These are phyloP conservation scores for Colletotrichum coccodes DNA, from an alignment of 2,329 filamentous ascomycete species.

Conservation along the genomic window DNA sequence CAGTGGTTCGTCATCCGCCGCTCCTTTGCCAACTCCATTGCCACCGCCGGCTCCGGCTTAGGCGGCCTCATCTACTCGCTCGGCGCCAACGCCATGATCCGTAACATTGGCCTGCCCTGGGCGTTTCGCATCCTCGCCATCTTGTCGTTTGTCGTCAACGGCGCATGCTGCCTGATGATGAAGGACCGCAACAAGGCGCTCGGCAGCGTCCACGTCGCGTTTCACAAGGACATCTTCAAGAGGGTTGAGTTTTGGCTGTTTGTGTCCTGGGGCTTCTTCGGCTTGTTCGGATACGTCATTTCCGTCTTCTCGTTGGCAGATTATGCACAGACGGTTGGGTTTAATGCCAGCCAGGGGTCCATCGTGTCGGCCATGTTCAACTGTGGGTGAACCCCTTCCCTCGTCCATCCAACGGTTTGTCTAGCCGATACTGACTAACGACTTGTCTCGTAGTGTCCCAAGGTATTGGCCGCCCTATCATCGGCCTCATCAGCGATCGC, in stretches of 20 bases:
- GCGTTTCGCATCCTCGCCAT: slow-evolving; percentile 74
- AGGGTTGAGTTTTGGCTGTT: slow-evolving; percentile 72
- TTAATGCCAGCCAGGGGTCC: slow-evolving; percentile 73
- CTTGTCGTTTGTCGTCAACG: slow-evolving; percentile 71
- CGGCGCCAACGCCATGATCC: slow-evolving; percentile 74
- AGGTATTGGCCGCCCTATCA: slow-evolving; percentile 74
- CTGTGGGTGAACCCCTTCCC: slow-evolving; percentile 51
- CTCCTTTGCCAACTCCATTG: slow-evolving; percentile 75
- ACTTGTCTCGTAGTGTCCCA: slow-evolving; percentile 58
- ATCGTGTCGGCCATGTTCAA: slow-evolving; percentile 81
- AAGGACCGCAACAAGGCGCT: slow-evolving; percentile 78
- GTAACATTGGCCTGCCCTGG: slow-evolving; percentile 72
- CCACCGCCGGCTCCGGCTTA: slow-evolving; percentile 76
- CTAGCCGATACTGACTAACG: slow-evolving; percentile 5
- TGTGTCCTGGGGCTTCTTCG: slow-evolving; percentile 75
- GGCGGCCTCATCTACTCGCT: slow-evolving; percentile 79
- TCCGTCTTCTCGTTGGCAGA: slow-evolving; percentile 82
- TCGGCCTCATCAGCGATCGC: slow-evolving; percentile 78
- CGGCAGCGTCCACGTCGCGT: slow-evolving; percentile 73
- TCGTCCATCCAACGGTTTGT: neutral
- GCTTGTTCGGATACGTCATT: slow-evolving; percentile 78
- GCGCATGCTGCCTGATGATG: slow-evolving; percentile 70
- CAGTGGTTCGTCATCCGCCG: slow-evolving; percentile 80
- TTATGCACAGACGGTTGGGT: slow-evolving; percentile 75
- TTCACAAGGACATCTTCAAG: slow-evolving; percentile 71